Conservation (phyloP, 345 rosid genomes). For the Cardamine occulta region DNA sequence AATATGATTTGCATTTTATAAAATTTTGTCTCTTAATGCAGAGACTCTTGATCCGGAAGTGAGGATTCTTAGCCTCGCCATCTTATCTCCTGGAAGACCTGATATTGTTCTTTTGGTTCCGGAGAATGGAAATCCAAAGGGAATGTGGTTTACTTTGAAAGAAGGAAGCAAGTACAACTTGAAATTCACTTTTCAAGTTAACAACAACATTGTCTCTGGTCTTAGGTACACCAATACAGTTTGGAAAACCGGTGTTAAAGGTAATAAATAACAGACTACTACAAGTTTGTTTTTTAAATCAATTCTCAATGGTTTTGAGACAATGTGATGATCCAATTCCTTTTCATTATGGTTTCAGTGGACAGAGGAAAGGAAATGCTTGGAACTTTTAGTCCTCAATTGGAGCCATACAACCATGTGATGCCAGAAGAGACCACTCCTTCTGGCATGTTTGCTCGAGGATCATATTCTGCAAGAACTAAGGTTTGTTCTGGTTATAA, state of each 20-base stretch:
- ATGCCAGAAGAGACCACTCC: conserved; percentile 79
- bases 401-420: conserved; percentile 63
- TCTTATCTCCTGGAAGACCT: conserved; percentile 62
- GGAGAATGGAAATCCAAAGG: conserved; percentile 61
- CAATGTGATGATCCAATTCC: conserved; percentile 16
- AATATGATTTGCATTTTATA: neutral
- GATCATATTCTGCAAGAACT: conserved; percentile 74
- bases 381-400: conserved; percentile 80
- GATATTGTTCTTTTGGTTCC: conserved; percentile 68
- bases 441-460: conserved; percentile 75
- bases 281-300: neutral
- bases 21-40: conserved; percentile 37
- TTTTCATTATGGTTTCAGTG: conserved; percentile 46
- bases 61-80: conserved; percentile 61
- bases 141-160: conserved; percentile 75
- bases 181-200: conserved; percentile 67
- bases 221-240: conserved; percentile 78
- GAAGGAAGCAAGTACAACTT: conserved; percentile 71
- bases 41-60: conserved; percentile 86
- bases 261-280: conserved; percentile 44
- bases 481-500: conserved; percentile 50
- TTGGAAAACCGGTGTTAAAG: conserved; percentile 76
- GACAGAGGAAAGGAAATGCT: conserved; percentile 75
- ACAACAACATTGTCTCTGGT: conserved; percentile 83
- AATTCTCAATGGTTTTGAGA: neutral